Evolutionary conservation across 257 asterid species (phyloP), one percentile per base, ranked within the genome.

Genomic region (Solanum okadae): DNA sequence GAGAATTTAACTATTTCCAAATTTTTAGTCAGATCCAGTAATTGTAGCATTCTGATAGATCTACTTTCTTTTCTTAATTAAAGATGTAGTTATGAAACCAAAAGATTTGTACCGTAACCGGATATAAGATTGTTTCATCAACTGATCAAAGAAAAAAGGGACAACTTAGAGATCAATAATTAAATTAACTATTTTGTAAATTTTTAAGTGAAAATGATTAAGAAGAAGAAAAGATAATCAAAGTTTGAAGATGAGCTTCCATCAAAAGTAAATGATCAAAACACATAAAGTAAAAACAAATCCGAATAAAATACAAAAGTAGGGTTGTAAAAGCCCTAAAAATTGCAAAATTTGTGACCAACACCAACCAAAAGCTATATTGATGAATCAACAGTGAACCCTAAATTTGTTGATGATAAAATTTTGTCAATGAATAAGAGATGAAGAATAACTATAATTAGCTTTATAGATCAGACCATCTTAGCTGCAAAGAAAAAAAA

Each of bases 91-190:
- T 82, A 83, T 86, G 20, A 44, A 89, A 42, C 59, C 49, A 40
- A 34, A 86, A 76, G 87, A 73, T 56, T 75, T 88, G n/a, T 81
- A 38, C 29, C 40, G 52, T 88, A 78, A 89, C 91, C 87, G 93
- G 93, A 88, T 88, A 91, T 10, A 88, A 89, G 86, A 91, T 86
- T 90, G 92, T 59, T 78, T 67, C 59, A 86, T 25, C 35, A 34
- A 40, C 52, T 40, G 35, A 59, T 23, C 42, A 56, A 82, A 84
- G 5, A 46, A 25, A 0, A 7, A 7, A 25, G 67, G 61, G 14
- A 42, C 22, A 27, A 42, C 37, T 27, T 79, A 40, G 61, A 87
- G 44, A 33, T 68, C 68, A 23, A 35, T 65, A 68, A n/a, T 65
- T 68, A 15, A 13, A 44, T 70, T 76, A 42, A 67, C 1, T 86